Conservation (phyloP, 805 yeast genomes). For the Starmerella floricola region DNA sequence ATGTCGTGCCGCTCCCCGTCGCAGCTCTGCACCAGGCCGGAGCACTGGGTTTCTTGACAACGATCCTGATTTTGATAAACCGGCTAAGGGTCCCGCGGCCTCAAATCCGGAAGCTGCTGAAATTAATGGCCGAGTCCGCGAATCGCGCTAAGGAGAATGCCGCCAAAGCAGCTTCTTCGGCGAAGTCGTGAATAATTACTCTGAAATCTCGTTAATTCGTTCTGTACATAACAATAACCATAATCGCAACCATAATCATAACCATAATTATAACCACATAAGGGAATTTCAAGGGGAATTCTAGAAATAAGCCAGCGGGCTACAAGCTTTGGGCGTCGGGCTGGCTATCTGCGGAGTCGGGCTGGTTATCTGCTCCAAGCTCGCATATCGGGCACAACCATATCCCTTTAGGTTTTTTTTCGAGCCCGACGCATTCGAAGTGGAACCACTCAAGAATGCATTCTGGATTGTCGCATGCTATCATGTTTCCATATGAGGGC, state of each 20-base stretch:
- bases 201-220: too few species aligned
- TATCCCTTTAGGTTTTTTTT: neutral
- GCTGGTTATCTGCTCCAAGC: neutral
- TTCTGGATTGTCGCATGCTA: conserved; percentile 5
- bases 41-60: conserved; percentile 75
- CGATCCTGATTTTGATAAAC: conserved; percentile 51
- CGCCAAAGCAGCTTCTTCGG: neutral
- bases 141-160: conserved; percentile 1
- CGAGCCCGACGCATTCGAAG: conserved; percentile 6
- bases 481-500: conserved; percentile 9
- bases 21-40: conserved; percentile 98
- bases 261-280: too few species aligned
- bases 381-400: conserved; percentile 13
- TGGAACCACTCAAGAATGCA: conserved; percentile 15
- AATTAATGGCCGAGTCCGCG: conserved; percentile 20
- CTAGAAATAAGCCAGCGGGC: too few species aligned
- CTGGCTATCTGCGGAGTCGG: neutral
- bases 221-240: too few species aligned
- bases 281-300: too few species aligned
- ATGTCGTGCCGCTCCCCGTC: conserved; percentile 79
- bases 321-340: neutral
- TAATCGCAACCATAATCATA: too few species aligned
- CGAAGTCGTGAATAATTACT: too few species aligned
- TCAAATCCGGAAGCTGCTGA: conserved; percentile 20
- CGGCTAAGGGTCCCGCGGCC: conserved; percentile 47